Conservation (phyloP, 2,329 filamentous ascomycete species). For the Phoma sp. region DNA sequence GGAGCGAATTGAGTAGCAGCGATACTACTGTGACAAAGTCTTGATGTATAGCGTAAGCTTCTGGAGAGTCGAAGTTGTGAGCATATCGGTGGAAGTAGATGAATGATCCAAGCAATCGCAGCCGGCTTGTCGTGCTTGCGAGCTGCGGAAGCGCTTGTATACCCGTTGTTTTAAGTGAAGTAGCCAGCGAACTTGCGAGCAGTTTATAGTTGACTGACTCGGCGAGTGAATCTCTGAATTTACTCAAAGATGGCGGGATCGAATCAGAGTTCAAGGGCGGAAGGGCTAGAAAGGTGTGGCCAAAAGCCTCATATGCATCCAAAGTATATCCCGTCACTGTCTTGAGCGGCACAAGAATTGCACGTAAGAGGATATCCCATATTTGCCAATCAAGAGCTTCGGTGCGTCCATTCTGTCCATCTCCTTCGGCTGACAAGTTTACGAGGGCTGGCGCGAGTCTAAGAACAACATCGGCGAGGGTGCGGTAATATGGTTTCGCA, state of each 20-base stretch:
- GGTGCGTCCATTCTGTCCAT: background rate
- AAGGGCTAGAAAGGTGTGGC: conserved; percentile 52
- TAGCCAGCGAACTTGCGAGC: conserved; percentile 42
- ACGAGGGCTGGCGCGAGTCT: conserved; percentile 18
- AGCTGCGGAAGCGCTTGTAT: conserved; percentile 34
- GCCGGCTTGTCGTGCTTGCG: conserved; percentile 49
- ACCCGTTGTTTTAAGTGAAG: conserved; percentile 34
- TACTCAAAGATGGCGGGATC: conserved; percentile 25
- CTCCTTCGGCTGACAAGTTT: background rate
- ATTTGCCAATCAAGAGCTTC: conserved; percentile 4
- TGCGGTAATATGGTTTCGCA: conserved; percentile 39
- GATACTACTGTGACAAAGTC: conserved; percentile 64
- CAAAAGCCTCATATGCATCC: conserved; percentile 48
- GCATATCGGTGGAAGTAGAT: conserved; percentile 63
- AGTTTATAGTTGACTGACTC: conserved; percentile 59
- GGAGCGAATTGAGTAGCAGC: conserved; percentile 61
- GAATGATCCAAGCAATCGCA: conserved; percentile 66
- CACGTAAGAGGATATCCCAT: conserved; percentile 26
- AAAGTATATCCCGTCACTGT: conserved; percentile 44
- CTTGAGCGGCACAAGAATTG: conserved; percentile 38
- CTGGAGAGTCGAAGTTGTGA: conserved; percentile 47
- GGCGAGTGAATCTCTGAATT: conserved; percentile 49
- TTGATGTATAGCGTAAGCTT: conserved; percentile 54
- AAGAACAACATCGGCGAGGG: conserved; percentile 35
- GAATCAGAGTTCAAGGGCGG: conserved; percentile 42